A percentile compares a stretch with the other conserved stretches of the same genome.
These are phyloP conservation scores for Mortierella sp. DNA, from an alignment of 371 early-diverging fungal genomes.

Conservation along the genomic window DNA sequence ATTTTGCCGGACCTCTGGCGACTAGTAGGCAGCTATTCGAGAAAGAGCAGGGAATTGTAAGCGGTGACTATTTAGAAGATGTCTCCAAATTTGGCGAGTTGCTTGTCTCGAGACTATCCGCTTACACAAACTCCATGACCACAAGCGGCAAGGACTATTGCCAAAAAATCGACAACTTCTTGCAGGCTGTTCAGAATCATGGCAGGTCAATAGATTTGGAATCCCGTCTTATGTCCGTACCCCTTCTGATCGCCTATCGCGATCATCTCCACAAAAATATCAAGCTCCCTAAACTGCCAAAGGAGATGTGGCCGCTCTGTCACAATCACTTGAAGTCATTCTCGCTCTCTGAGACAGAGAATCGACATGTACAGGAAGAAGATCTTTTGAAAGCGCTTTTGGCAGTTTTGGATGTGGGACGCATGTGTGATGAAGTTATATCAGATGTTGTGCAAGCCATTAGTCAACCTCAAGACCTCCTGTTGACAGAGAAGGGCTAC, in stretches of 20 bases:
- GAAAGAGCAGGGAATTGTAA: constrained; percentile 3
- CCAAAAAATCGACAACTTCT: neutral
- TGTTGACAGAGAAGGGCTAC: neutral
- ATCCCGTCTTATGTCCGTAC: constrained; percentile 19
- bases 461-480: neutral
- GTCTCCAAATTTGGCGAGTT: constrained; percentile 27
- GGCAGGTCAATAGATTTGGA: constrained; percentile 23
- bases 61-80: constrained; percentile 17
- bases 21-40: neutral
- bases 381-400: constrained; percentile 1
- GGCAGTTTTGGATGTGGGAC: constrained; percentile 15
- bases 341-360: neutral
- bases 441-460: constrained; percentile 29
- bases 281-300: constrained; percentile 12
- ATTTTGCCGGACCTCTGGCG: neutral
- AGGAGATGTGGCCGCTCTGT: constrained; percentile 18
- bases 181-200: neutral
- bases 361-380: neutral
- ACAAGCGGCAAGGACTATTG: neutral
- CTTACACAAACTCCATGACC: neutral
- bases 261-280: constrained; percentile 12
- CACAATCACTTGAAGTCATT: constrained; percentile 17
- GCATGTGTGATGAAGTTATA: constrained; percentile 36
- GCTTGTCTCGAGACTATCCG: constrained; percentile 10
- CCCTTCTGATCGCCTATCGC: constrained; percentile 19